A percentile compares a stretch with the other conserved stretches of the same genome.
Conservation (phyloP, 176 grass and related monocot genomes). For the Poa pratensis region DNA sequence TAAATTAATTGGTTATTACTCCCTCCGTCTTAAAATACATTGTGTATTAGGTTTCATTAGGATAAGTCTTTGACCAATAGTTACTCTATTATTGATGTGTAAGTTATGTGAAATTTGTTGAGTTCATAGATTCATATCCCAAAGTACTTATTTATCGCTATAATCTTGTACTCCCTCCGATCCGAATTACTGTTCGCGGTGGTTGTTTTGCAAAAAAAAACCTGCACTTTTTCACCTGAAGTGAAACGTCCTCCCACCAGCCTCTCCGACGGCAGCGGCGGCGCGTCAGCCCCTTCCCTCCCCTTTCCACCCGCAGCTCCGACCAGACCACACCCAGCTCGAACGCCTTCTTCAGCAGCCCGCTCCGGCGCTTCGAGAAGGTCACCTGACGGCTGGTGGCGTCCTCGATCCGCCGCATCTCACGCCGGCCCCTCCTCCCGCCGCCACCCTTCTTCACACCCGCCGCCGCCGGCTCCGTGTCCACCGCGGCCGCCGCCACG, state of each 20-base stretch:
- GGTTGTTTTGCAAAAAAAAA: too few relatives aligned
- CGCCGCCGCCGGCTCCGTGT: not conserved
- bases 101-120: not conserved
- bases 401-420: constrained; percentile 93
- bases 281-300: too few relatives aligned
- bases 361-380: constrained; percentile 79
- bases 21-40: not conserved
- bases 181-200: too few relatives aligned
- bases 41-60: not conserved
- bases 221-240: too few relatives aligned
- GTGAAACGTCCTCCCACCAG: too few relatives aligned
- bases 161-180: not conserved
- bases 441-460: not conserved
- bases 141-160: not conserved
- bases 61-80: not conserved
- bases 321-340: constrained; percentile 77
- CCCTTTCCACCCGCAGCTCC: too few relatives aligned
- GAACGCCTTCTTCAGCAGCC: constrained; percentile 82
- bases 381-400: constrained; percentile 79
- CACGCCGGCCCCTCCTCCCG: constrained; percentile 54
- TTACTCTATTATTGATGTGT: not conserved
- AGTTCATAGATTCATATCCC: not conserved
- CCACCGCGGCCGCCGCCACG: not conserved
- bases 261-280: too few relatives aligned
- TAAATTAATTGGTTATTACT: not conserved